Base-by-base conservation (phyloP, 495 filamentous ascomycete genomes). In the Neurospora discreta region DNA sequence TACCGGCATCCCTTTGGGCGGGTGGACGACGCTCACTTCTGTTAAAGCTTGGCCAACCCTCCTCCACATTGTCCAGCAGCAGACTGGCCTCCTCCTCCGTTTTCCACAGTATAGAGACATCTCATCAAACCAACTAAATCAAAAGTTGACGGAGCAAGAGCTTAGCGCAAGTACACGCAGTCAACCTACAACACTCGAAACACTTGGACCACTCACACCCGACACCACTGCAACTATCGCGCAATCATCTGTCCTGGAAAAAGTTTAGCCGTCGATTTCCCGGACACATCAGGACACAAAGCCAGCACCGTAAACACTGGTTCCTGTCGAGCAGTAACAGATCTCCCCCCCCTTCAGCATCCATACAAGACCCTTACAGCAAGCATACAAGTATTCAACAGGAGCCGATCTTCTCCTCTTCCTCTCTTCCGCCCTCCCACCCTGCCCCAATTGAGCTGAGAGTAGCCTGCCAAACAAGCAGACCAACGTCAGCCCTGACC, bases 191-290 rank as follows among this genome's bases (percentile, higher is more conserved):
- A 36, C 44, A 70, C 43, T 73, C 44, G 33, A 71, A 36, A 20
- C 68, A 41, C 68, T 41, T 52, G 18, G 44, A 44, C 33, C 68
- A 30, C 44, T 68, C 39, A 30, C 33, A 68, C 40, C 26, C 72
- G 26, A 71, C 43, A 68, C 68, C 72, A 44, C 43, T 36, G 46
- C 70, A 68, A 68, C 70, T 60, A 52, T 73, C 71, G 69, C 72
- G 73, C 77, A 79, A 77, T 78, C 75, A 74, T 72, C 76, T 73
- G 60, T 39, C 68, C 20, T 52, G 26, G 68, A 69, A 78, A 77
- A 80, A 30, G 23, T 77, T 78, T 80, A 75, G 74, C 78, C 78
- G 78, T 77, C 60, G 75, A 74, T 79, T 75, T 71, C 73, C 77
- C 78, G 78, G 77, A 80, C 65, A 73, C 58, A 70, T 52, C 78